These are phyloP conservation scores for Lentithecium fluviatile DNA, from an alignment of 495 filamentous ascomycete genomes.

Conservation along the genomic window DNA sequence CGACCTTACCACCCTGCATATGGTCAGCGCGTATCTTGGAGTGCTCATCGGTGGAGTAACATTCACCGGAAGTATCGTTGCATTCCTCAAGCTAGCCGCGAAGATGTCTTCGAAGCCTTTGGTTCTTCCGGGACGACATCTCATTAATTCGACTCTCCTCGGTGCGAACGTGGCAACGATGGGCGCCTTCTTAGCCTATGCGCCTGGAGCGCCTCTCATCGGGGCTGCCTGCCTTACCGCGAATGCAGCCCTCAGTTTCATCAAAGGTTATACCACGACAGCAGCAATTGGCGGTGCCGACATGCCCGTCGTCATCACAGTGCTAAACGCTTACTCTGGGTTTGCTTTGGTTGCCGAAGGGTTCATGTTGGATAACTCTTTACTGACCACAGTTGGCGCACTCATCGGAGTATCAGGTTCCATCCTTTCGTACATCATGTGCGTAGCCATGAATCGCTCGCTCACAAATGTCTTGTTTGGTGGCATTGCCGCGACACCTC, in stretches of 20 bases:
- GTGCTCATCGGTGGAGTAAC: conserved; percentile 78
- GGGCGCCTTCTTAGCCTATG: conserved; percentile 74
- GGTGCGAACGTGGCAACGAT: conserved; percentile 73
- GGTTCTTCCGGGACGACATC: conserved; percentile 66
- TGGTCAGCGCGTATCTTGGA: conserved; percentile 76
- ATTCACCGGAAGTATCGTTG: conserved; percentile 79
- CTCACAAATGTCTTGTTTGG: conserved; percentile 80
- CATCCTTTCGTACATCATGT: conserved; percentile 66
- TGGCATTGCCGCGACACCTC: conserved; percentile 62
- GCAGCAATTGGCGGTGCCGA: conserved; percentile 81
- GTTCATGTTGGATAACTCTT: conserved; percentile 80
- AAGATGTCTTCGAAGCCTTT: conserved; percentile 71
- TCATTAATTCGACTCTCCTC: conserved; percentile 67
- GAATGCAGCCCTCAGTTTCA: conserved; percentile 71
- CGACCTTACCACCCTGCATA: conserved; percentile 66
- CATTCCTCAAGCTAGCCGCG: conserved; percentile 75
- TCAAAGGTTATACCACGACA: conserved; percentile 80
- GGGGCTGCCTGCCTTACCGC: conserved; percentile 70
- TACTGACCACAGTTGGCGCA: conserved; percentile 74
- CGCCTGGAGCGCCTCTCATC: conserved; percentile 68
- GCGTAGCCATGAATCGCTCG: conserved; percentile 79
- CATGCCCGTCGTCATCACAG: conserved; percentile 84
- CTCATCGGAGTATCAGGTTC: conserved; percentile 79
- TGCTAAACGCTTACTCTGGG: conserved; percentile 80
- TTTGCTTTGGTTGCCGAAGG: conserved; percentile 82